A percentile compares a stretch with the other conserved stretches of the same genome.
These are phyloP conservation scores for Eucalyptus dawsonii DNA, from an alignment of 345 rosid species.

Conservation along the genomic window DNA sequence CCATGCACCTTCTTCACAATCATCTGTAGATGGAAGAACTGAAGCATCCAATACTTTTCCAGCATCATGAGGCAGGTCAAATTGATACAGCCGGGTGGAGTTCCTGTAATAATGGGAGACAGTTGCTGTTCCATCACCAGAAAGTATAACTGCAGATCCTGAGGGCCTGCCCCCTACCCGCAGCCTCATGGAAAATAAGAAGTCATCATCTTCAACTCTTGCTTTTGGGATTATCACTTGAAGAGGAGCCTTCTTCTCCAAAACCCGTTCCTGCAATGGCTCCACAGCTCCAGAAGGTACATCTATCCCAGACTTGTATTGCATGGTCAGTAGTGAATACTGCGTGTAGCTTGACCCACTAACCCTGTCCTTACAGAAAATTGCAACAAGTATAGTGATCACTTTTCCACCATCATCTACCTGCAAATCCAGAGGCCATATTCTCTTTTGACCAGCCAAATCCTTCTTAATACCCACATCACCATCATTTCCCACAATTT, in stretches of 20 bases:
- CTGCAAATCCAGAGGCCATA: slow-evolving; percentile 87
- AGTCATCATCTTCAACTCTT: slow-evolving; percentile 80
- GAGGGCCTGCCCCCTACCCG: slow-evolving; percentile 83
- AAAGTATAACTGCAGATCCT: slow-evolving; percentile 79
- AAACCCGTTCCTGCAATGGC: slow-evolving; percentile 26
- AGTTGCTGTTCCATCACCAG: slow-evolving; percentile 94
- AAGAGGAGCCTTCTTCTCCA: slow-evolving; percentile 81
- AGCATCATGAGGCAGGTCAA: slow-evolving; percentile 89
- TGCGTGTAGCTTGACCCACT: slow-evolving; percentile 91
- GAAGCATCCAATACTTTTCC: slow-evolving; percentile 97
- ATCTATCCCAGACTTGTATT: slow-evolving; percentile 47
- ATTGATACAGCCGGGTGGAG: slow-evolving; percentile 74
- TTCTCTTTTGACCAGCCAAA: slow-evolving; percentile 84
- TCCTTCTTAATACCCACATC: slow-evolving; percentile 80
- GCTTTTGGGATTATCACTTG: slow-evolving; percentile 98
- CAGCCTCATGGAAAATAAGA: slow-evolving; percentile 85
- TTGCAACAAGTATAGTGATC: slow-evolving; percentile 79
- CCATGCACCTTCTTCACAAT: slow-evolving; percentile 83
- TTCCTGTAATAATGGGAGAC: slow-evolving; percentile 62
- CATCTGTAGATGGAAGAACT: slow-evolving; percentile 62
- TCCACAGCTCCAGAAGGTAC: slow-evolving; percentile 6
- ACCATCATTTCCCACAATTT: slow-evolving; percentile 70
- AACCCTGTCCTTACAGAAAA: slow-evolving; percentile 79
- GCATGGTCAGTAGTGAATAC: slow-evolving; percentile 84
- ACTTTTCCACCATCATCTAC: slow-evolving; percentile 72